Percentiles rank a stretch among this genome's conserved stretches.
Conservation (phyloP, 2,329 filamentous ascomycete species). For the Aspergillus pseudoviridinutans region DNA sequence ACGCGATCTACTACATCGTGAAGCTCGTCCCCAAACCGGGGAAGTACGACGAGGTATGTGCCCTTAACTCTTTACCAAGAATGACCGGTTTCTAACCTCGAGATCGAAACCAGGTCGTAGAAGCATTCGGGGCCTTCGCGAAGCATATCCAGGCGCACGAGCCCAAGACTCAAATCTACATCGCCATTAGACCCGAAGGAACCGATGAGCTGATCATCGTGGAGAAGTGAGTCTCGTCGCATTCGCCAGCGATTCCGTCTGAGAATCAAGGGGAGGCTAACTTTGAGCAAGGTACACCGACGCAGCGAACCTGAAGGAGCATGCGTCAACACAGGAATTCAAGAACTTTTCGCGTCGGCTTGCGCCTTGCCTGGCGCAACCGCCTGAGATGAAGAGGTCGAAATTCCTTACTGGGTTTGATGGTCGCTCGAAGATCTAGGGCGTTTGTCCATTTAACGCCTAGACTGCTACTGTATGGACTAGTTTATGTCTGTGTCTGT, state of each 20-base stretch:
- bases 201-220: slow-evolving; percentile 17
- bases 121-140: slow-evolving; percentile 15
- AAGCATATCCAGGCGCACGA: slow-evolving; percentile 14
- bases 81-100: background rate
- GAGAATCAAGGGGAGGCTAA: background rate
- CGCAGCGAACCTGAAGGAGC: slow-evolving; percentile 13
- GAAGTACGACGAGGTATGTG: slow-evolving; percentile 15
- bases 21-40: slow-evolving; percentile 18
- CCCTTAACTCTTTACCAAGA: background rate
- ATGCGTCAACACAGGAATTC: slow-evolving; percentile 11
- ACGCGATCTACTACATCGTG: slow-evolving; percentile 17
- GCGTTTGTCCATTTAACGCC: background rate
- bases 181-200: slow-evolving; percentile 12
- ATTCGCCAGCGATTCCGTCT: background rate
- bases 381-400: slow-evolving; percentile 14
- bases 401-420: slow-evolving; percentile 14
- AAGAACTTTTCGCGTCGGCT: slow-evolving; percentile 13
- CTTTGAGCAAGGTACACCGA: slow-evolving; percentile 14
- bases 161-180: slow-evolving; percentile 19
- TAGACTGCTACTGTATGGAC: too few species aligned
- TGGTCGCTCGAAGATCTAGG: slow-evolving; percentile 12
- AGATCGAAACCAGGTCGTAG: slow-evolving; percentile 7
- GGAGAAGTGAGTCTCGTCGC: slow-evolving; percentile 14
- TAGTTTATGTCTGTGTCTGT: background rate
- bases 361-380: slow-evolving; percentile 9